Evolutionary conservation across 305 asterid genomes (phyloP).

Genomic region (Fraxinus paxiana): DNA sequence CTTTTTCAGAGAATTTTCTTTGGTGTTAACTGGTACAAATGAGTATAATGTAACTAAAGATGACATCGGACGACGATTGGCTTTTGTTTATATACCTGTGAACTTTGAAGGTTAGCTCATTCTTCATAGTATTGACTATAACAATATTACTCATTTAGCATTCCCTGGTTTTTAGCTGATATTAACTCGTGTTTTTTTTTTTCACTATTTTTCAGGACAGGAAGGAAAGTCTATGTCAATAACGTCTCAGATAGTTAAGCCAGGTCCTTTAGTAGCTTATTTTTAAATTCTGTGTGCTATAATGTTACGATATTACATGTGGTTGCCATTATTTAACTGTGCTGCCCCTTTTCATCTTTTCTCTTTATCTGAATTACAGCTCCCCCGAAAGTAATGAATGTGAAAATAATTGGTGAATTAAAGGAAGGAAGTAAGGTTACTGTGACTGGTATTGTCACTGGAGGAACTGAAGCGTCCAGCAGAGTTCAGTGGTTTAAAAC

Average conservation of each 20-base stretch:
- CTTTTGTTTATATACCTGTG: conserved; percentile 76
- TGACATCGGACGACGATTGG: conserved; percentile 65
- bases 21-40: conserved; percentile 71
- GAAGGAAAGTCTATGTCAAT: conserved; percentile 80
- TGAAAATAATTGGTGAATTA: conserved; percentile 91
- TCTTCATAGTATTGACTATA: conserved; percentile 17
- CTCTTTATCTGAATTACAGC: conserved; percentile 47
- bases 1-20: conserved; percentile 53
- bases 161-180: conserved; percentile 15
- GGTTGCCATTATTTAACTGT: conserved; percentile 16
- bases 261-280: conserved; percentile 42
- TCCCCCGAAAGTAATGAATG: conserved; percentile 77
- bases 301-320: background rate
- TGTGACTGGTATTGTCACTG: conserved; percentile 85
- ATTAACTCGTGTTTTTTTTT: conserved; percentile 10
- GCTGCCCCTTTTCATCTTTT: conserved; percentile 6
- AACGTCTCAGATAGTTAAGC: conserved; percentile 65
- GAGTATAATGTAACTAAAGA: conserved; percentile 73
- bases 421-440: conserved; percentile 95
- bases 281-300: background rate
- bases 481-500: conserved; percentile 99
- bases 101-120: conserved; percentile 80
- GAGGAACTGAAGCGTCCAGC: conserved; percentile 99
- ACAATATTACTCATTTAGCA: conserved; percentile 15
- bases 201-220: conserved; percentile 57